Base-by-base conservation (phyloP, 2,329 filamentous ascomycete genomes). In the Calonectria multiphialidica region DNA sequence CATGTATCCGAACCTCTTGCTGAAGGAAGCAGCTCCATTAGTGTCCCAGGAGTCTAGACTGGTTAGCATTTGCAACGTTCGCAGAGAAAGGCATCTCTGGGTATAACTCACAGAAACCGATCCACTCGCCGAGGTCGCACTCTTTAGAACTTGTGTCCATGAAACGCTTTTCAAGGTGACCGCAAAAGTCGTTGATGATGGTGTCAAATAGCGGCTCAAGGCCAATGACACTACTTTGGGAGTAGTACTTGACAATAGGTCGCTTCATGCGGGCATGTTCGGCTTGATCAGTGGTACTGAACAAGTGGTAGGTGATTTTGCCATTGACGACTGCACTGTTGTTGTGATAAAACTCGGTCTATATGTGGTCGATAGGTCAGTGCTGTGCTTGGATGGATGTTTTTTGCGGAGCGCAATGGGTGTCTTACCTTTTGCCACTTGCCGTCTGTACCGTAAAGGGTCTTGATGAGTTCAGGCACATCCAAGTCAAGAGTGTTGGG, bases 11-110 rank as follows among this genome's bases (percentile, higher is more conserved):
- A 87, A 83, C 35, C 80, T 80, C 9, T 82, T 77, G 47, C 84
- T 83, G 50, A 86, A 87, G 23, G 83, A 84, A 25, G 86, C 76
- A 59, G 83, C 81, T 40, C 85, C 85, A 61, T 87, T 83, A 13
- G 86, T 81, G 66, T 87, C 86, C 79, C 84, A 86, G 5, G 83
- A 77, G n/a, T 75, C 72, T 75, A 16, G 18, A 18, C 16, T 4
- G 5, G 16, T n/a, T 18, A 28, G 30, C 5, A 2, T 18, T 21
- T 8, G 37, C 13, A n/a, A n/a, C 2, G 6, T 30, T 50, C 2
- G 16, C 47, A 33, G 16, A n/a, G 1, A 3, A 16, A 28, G 25
- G 13, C n/a, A 23, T 16, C 35, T 12, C 30, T 35, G 16, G 18
- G 16, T n/a, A 16, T 6, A 18, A 59, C 73, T 23, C 55, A 75